Base-by-base conservation (phyloP, 2,329 filamentous ascomycete genomes). In the Pseudogymnoascus sp. region DNA sequence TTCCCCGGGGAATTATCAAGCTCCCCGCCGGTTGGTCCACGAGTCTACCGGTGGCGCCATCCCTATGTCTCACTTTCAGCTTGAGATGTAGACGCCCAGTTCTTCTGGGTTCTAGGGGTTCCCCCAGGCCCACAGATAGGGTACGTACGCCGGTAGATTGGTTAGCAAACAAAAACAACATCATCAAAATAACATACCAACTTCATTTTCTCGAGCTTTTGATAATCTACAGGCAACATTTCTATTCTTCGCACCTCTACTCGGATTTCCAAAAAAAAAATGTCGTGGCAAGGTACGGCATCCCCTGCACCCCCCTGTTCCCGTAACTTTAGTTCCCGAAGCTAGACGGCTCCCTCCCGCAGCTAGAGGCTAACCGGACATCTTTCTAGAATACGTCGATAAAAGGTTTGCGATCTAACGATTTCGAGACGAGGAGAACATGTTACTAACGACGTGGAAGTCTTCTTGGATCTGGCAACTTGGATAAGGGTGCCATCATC, bases 401-500 rank as follows among this genome's bases (percentile, higher is more conserved):
- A 76, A 79, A 67, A 86, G 83, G 84, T 86, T 83, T 70, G 72
- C 59, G 64, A 61, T 64, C 45, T 29, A 42, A 39, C 12, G 21
- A 42, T 31, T 18, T 62, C 16, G 34, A n/a, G 4, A 34, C 10
- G 12, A 31, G 42, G 36, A 51, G 62, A 45, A 65, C 42, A 26
- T 40, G 40, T 64, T 23, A 54, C 71, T 73, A 66, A 72, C 70
- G 64, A 63, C 34, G 40, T 64, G 39, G 69, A 74, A 96, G 91
- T 83, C 86, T 96, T 72, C 84, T 96, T 73, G 88, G 83, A 79
- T 87, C 83, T 72, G 87, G 87, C 73, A 87, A 93, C 75, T 78
- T 96, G 74, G 88, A 95, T 80, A 88, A 91, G 80, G 92, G 83
- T 72, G 89, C 90, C 74, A 92, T 96, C 76, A 86, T 95, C 81